Base-by-base conservation (phyloP, 1,139 yeast species). In the Meyerozyma elateridarum region DNA sequence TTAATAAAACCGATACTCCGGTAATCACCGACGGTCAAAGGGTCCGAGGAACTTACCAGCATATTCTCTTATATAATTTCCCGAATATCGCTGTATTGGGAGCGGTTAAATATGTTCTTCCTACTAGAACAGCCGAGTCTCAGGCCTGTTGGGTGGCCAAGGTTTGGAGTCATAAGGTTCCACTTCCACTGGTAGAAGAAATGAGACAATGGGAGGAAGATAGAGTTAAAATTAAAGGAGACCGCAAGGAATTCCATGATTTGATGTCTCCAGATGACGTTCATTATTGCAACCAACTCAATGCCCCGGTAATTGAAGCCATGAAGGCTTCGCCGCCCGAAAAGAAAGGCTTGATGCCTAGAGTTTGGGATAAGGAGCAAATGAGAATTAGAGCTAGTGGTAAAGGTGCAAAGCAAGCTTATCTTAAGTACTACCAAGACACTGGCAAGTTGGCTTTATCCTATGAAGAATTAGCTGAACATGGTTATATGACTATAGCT, bases 101-200 rank as follows among this genome's bases (percentile, higher is more conserved):
- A 3, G 54, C 73, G 34, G 72, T 77, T 8, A 61, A 72, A 38
- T 62, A 64, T 39, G 70, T 76, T 11, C 61, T 79, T 11, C 84
- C 85, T 1, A 73, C 79, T 41, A 73, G 81, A 30, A 48, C 70
- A 2, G 65, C 80, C 2, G 85, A 80, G 46, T 53, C 73, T 8
- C 85, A 79, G 45, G 80, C 74, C 2, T 64, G 74, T 4, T 64
- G 73, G 45, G 55, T 77, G 22, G 72, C 78, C 8, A 65, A 81
- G 41, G 67, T 77, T 4, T 77, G 76, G 62, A 53, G 67, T 4
- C 73, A 73, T 2, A 56, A 69, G 22, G 48, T 76, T 8, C 29
- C 42, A 7, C 49, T 77, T 4, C 82, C 84, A 0, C 25, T 60
- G 0, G 39, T 52, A 5, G 59, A 56, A 25, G 65, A 58, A n/a